phyloP scores from a whole-genome alignment of 768 basidiomycete species.

The Tephrocybe sp. region DNA sequence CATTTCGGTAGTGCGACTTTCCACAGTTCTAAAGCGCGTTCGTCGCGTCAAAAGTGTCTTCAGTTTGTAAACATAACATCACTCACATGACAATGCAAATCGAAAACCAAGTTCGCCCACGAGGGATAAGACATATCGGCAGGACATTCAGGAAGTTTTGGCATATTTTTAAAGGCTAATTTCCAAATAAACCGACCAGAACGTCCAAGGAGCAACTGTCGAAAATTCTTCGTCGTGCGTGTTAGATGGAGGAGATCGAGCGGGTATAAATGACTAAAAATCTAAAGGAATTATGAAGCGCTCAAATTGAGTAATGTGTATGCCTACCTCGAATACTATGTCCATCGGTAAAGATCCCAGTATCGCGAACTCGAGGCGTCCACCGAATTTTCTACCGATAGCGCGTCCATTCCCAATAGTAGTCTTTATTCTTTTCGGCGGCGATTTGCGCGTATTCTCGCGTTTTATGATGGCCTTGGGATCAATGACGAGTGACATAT shows the following conservation, averaged over 20 bases:
- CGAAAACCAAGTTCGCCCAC: conserved; percentile 28
- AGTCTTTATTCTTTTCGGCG: conserved; percentile 12
- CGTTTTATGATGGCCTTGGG: not conserved
- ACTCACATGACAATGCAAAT: conserved; percentile 29
- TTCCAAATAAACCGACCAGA: conserved; percentile 24
- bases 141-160: conserved; percentile 26
- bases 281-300: too few species aligned
- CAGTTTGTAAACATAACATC: not conserved
- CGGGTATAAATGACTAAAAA: conserved; percentile 25
- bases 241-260: conserved; percentile 30
- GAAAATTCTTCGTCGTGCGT: conserved; percentile 29
- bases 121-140: conserved; percentile 23
- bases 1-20: conserved; percentile 10
- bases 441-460: conserved; percentile 9
- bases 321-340: conserved; percentile 13
- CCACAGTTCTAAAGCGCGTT: conserved; percentile 18
- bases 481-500: not conserved
- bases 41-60: not conserved
- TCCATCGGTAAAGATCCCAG: conserved; percentile 10
- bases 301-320: too few species aligned
- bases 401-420: not conserved
- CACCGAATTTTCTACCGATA: not conserved
- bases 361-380: not conserved
- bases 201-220: conserved; percentile 24
- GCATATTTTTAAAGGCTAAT: conserved; percentile 20